phyloP scores from a whole-genome alignment of 2,329 filamentous ascomycete genomes.

The Calycina herbarum region DNA sequence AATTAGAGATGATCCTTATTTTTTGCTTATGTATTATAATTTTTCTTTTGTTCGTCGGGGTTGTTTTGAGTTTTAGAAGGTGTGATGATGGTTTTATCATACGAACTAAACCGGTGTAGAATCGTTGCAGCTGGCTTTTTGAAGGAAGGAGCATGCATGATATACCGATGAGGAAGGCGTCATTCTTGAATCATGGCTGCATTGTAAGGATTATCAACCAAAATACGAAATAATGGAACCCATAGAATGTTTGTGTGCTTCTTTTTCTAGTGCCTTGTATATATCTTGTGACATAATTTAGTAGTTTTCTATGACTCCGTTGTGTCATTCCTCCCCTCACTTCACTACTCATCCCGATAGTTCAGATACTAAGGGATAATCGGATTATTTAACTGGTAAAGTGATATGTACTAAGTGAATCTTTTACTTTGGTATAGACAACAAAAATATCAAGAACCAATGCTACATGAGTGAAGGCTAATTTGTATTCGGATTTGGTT shows the following conservation, averaged over 20 bases:
- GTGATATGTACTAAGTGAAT: too few species aligned
- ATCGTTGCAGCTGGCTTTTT: conserved; percentile 7
- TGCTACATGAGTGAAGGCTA: too few species aligned
- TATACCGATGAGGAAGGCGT: conserved; percentile 15
- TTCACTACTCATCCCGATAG: too few species aligned
- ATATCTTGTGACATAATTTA: background rate
- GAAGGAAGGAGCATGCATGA: conserved; percentile 14
- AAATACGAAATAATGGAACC: conserved; percentile 32
- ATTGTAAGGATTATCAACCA: conserved; percentile 26
- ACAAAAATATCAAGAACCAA: too few species aligned
- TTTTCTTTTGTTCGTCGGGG: conserved; percentile 6
- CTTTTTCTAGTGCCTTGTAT: background rate
- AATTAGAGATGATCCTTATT: conserved; percentile 13
- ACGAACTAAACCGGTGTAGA: conserved; percentile 14
- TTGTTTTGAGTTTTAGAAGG: conserved; percentile 23
- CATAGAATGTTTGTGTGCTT: conserved; percentile 18
- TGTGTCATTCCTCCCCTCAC: too few species aligned
- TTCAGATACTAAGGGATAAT: too few species aligned
- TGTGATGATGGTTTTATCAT: conserved; percentile 17
- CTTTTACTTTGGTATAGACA: too few species aligned
- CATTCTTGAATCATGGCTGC: conserved; percentile 24
- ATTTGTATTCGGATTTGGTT: background rate
- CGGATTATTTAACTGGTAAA: too few species aligned
- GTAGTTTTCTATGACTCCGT: too few species aligned
- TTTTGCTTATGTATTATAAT: conserved; percentile 30